These are phyloP conservation scores for Rubia yunnanensis DNA, from an alignment of 257 asterid species.

Conservation along the genomic window DNA sequence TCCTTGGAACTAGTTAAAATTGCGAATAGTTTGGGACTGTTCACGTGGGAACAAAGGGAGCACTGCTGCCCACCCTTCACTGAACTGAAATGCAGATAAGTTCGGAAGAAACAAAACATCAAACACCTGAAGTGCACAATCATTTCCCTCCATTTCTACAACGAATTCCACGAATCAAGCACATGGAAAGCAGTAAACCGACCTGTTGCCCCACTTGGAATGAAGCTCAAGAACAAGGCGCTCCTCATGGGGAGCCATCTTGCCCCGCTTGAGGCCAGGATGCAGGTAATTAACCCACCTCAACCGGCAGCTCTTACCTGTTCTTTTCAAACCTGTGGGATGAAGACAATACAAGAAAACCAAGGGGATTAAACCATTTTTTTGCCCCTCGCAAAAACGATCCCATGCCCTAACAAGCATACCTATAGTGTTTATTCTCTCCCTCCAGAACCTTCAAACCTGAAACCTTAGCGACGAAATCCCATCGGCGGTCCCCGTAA, in stretches of 20 bases:
- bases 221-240: slow-evolving; percentile 71
- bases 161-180: too few species aligned
- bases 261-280: slow-evolving; percentile 76
- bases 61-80: too few species aligned
- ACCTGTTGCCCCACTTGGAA: slow-evolving; percentile 90
- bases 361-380: slow-evolving; percentile 12
- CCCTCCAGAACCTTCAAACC: slow-evolving; percentile 99
- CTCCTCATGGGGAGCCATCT: slow-evolving; percentile 77
- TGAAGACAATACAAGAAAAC: slow-evolving; percentile 3
- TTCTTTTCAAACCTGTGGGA: slow-evolving; percentile 59
- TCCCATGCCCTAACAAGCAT: slow-evolving; percentile 74
- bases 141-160: neutral
- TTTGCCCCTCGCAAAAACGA: slow-evolving; percentile 10
- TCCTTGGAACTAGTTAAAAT: too few species aligned
- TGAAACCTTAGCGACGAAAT: slow-evolving; percentile 93
- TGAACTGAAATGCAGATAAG: neutral
- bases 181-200: too few species aligned
- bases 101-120: neutral
- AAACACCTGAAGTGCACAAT: neutral
- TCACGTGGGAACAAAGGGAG: too few species aligned
- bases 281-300: slow-evolving; percentile 93
- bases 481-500: slow-evolving; percentile 94
- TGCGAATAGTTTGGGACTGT: too few species aligned
- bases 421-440: slow-evolving; percentile 55
- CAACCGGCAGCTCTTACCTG: slow-evolving; percentile 90